Conservation (phyloP, 2,329 filamentous ascomycete species). For the Colletotrichum scovillei region DNA sequence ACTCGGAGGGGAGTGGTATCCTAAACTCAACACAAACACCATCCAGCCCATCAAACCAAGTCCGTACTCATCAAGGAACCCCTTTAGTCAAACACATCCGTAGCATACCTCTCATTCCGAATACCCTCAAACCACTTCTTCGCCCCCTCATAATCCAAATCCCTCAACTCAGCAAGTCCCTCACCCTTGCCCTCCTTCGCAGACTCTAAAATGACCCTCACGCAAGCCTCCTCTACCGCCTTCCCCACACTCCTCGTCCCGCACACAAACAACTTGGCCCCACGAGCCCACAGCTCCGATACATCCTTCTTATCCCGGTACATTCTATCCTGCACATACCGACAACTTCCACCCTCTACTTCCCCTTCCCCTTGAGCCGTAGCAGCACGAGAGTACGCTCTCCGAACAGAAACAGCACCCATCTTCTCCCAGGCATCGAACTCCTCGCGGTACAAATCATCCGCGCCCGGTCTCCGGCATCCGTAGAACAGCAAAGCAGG, state of each 20-base stretch:
- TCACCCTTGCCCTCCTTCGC: conserved; percentile 44
- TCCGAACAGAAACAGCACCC: conserved; percentile 65
- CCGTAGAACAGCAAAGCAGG: conserved; percentile 61
- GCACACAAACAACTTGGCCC: conserved; percentile 70
- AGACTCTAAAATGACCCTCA: conserved; percentile 35
- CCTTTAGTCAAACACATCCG: conserved; percentile 68
- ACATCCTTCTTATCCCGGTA: conserved; percentile 46
- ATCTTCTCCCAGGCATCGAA: conserved; percentile 58
- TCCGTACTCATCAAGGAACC: neutral
- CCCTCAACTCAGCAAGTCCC: conserved; percentile 10
- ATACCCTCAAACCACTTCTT: conserved; percentile 60
- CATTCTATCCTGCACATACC: conserved; percentile 60
- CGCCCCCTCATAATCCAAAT: conserved; percentile 51
- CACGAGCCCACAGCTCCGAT: conserved; percentile 46
- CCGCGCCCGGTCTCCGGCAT: conserved; percentile 56
- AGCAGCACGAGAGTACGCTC: conserved; percentile 61
- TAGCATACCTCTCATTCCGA: conserved; percentile 67
- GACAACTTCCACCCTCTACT: conserved; percentile 56
- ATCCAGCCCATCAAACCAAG: neutral
- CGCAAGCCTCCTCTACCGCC: conserved; percentile 49
- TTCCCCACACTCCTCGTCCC: conserved; percentile 61
- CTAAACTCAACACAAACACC: neutral
- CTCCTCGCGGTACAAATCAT: conserved; percentile 57
- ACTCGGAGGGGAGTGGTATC: neutral
- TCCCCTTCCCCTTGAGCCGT: too few species aligned